Evolutionary conservation across 2,329 filamentous ascomycete species (phyloP).

Genomic region (Hirsutella thompsonii): DNA sequence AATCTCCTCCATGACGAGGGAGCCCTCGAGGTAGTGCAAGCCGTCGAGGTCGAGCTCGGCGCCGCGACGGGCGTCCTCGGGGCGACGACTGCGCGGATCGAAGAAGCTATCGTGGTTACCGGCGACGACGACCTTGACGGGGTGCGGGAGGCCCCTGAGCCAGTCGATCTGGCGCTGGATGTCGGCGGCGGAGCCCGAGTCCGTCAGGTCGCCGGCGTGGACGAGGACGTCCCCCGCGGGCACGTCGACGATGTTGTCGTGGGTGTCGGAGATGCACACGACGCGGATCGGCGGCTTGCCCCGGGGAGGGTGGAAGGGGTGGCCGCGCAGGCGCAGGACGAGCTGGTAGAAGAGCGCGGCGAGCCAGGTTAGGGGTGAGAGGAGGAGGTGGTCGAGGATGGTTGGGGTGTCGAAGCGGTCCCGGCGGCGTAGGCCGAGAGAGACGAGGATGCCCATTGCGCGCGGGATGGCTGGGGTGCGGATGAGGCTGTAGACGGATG

Average conservation of each 20-base stretch:
- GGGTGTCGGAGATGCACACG: constrained; percentile 86
- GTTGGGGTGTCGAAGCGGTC: constrained; percentile 35
- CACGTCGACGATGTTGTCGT: constrained; percentile 48
- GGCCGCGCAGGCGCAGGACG: constrained; percentile 54
- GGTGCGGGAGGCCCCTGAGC: constrained; percentile 61
- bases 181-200: constrained; percentile 55
- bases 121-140: constrained; percentile 67
- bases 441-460: constrained; percentile 30
- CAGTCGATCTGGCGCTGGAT: constrained; percentile 80
- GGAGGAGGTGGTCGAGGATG: constrained; percentile 49
- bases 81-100: constrained; percentile 49
- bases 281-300: constrained; percentile 51
- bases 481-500: background rate
- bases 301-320: constrained; percentile 44
- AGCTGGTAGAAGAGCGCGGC: constrained; percentile 50
- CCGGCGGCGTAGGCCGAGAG: constrained; percentile 33
- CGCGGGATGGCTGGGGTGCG: background rate
- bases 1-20: constrained; percentile 50
- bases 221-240: constrained; percentile 76
- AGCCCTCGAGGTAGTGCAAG: constrained; percentile 65
- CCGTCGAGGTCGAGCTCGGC: constrained; percentile 49
- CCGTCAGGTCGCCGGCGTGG: constrained; percentile 77
- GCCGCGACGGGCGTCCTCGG: constrained; percentile 39
- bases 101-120: constrained; percentile 89
- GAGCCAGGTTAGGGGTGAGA: constrained; percentile 54